Percentiles rank a stretch among this genome's conserved stretches.
These are phyloP conservation scores for Tricholoma saponaceum DNA, from an alignment of 768 basidiomycete species.

Conservation along the genomic window DNA sequence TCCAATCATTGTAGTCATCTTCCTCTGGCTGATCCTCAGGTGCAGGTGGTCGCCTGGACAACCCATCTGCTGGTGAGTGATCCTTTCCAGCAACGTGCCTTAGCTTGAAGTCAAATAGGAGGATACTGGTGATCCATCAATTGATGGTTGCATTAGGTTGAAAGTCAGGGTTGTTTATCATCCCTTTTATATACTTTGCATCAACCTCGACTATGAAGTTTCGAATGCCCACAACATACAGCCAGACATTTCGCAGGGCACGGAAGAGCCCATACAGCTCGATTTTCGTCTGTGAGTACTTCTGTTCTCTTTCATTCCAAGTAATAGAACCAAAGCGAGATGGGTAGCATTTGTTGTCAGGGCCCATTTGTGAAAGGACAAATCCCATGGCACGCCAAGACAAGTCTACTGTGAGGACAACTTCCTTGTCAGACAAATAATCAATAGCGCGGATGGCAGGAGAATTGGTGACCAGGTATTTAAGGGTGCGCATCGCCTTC, in stretches of 20 bases:
- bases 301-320: background rate
- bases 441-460: conserved; percentile 24
- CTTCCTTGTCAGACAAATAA: conserved; percentile 16
- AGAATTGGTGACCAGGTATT: conserved; percentile 4
- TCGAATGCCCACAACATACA: conserved; percentile 23
- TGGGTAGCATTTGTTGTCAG: conserved; percentile 15
- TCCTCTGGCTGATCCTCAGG: no score
- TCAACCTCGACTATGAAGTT: conserved; percentile 21
- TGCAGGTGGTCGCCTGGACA: no score
- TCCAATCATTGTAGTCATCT: no score
- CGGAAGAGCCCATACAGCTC: conserved; percentile 26
- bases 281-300: conserved; percentile 23
- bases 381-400: conserved; percentile 4
- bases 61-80: no score
- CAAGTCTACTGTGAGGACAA: conserved; percentile 28
- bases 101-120: conserved; percentile 31
- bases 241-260: conserved; percentile 9
- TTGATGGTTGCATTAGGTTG: conserved; percentile 34
- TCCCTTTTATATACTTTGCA: conserved; percentile 24
- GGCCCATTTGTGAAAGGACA: conserved; percentile 10
- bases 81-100: conserved; percentile 27
- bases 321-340: no score
- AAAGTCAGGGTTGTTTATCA: conserved; percentile 35
- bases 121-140: conserved; percentile 37
- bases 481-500: conserved; percentile 13